Base-by-base conservation (phyloP, 2,329 filamentous ascomycete genomes). In the Fonsecaea multimorphosa region DNA sequence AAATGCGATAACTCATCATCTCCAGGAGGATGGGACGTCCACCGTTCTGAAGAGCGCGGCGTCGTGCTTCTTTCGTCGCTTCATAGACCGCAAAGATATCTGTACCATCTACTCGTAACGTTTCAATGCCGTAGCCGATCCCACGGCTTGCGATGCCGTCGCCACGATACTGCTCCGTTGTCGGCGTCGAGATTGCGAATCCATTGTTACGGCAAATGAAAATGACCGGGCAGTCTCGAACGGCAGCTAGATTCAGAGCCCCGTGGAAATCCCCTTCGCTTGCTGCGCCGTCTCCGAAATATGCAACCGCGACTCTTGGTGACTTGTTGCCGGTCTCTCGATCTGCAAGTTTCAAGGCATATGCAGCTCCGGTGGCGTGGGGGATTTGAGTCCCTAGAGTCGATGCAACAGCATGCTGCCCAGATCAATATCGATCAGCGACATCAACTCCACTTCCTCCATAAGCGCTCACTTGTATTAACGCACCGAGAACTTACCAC, bases 1-100 rank as follows among this genome's bases (percentile, higher is more conserved):
- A 94, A 51, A 98, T 93, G 16, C 95, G 92, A 80, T 99, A 99
- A 27, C 91, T 93, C 91, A 99, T 96, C 64, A 92, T 92, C 79
- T 99, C 95, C 49, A 99, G 90, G 7, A 99, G 82, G 0, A 99
- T 86, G 0, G 92, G 93, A 67, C 86, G 87, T 1, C 92, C 91
- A n/a, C 91, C 91, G 53, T 91, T 87, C 63, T 89, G 82, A 2
- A 98, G 84, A 0, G 94, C 93, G 74, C 94, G 86, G 53, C 86
- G 84, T 0, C 93, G 86, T 0, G 95, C 95, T 76, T 86, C 86
- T 74, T 87, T 87, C 16, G 91, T 94, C 0, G 87, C 92, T 78
- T 93, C 90, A 46, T 91, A 85, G 0, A 97, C 92, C 0, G 93
- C 93, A 79, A 93, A 93, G 71, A 97, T 91, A 73, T 97, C 93